A percentile compares a stretch with the other conserved stretches of the same genome.
Conservation (phyloP, 2,329 filamentous ascomycete species). For the Xylariomycetidae sp. region DNA sequence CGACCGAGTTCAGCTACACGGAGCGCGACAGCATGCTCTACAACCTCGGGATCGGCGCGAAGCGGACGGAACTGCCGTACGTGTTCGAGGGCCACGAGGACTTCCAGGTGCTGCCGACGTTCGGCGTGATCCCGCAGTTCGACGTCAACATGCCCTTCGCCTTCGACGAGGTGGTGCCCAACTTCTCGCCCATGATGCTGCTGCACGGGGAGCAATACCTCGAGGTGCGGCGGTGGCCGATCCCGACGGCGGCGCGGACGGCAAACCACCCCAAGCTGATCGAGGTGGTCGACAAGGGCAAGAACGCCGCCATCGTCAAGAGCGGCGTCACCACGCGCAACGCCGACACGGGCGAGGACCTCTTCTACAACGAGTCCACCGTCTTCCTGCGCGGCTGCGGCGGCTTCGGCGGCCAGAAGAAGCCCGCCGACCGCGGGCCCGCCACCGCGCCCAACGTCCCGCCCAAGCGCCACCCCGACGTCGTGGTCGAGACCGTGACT, state of each 20-base stretch:
- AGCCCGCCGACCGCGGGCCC: constrained; percentile 71
- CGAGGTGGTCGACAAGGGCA: constrained; percentile 95
- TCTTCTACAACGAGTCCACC: constrained; percentile 97
- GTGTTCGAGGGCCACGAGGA: constrained; percentile 88
- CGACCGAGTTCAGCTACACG: constrained; percentile 75
- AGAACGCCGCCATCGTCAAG: constrained; percentile 78
- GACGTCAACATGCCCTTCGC: constrained; percentile 75
- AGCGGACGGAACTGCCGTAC: constrained; percentile 79
- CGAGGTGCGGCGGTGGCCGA: constrained; percentile 85
- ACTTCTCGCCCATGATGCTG: constrained; percentile 98
- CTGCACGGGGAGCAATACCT: constrained; percentile 98
- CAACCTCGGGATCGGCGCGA: constrained; percentile 90
- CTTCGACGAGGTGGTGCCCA: constrained; percentile 79
- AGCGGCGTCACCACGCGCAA: constrained; percentile 78
- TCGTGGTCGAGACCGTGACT: constrained; percentile 79
- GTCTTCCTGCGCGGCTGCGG: constrained; percentile 88
- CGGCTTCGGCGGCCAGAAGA: constrained; percentile 80
- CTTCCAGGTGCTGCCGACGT: constrained; percentile 94
- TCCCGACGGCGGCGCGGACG: constrained; percentile 78
- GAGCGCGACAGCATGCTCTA: constrained; percentile 91
- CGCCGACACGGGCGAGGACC: constrained; percentile 76
- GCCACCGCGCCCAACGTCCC: constrained; percentile 75
- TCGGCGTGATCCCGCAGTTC: constrained; percentile 93
- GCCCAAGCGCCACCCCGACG: constrained; percentile 73
- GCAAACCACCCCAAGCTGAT: constrained; percentile 75